Evolutionary conservation across 2,329 filamentous ascomycete species (phyloP).

Genomic region (Parafenestella ontariensis): DNA sequence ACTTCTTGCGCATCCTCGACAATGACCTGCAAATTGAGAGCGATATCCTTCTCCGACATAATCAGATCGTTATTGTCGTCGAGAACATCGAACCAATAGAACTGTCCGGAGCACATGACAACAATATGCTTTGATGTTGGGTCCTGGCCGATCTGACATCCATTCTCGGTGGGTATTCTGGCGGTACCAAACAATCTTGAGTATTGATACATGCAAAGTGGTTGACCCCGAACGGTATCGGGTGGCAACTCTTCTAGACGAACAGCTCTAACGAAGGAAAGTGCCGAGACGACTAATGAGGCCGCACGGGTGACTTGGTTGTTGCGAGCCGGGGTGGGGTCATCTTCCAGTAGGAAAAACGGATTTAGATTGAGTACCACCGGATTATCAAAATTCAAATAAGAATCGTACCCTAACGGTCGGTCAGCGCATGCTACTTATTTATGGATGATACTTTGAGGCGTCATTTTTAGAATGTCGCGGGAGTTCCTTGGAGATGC

Average conservation of each 20-base stretch:
- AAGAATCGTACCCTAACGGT: conserved; percentile 90
- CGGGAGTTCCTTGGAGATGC: not conserved
- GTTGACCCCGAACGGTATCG: conserved; percentile 81
- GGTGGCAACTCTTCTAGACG: conserved; percentile 91
- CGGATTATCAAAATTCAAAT: conserved; percentile 96
- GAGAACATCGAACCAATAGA: conserved; percentile 98
- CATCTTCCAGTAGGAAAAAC: conserved; percentile 96
- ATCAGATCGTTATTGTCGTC: conserved; percentile 94
- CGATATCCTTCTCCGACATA: conserved; percentile 94
- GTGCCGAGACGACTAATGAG: conserved; percentile 85
- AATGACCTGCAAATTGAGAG: conserved; percentile 89
- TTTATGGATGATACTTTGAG: conserved; percentile 6
- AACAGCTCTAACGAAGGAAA: conserved; percentile 92
- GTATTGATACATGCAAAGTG: conserved; percentile 98
- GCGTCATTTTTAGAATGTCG: conserved; percentile 10
- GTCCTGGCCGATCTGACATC: conserved; percentile 95
- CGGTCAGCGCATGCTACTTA: conserved; percentile 28
- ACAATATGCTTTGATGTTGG: conserved; percentile 92
- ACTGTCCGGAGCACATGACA: conserved; percentile 91
- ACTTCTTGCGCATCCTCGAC: conserved; percentile 88
- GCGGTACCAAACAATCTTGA: conserved; percentile 94
- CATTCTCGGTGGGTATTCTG: conserved; percentile 89
- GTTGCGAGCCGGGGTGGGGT: conserved; percentile 93
- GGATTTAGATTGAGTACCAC: conserved; percentile 97
- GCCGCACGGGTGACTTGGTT: conserved; percentile 96